A percentile compares a stretch with the other conserved stretches of the same genome.
These are phyloP conservation scores for Acer negundo DNA, from an alignment of 345 rosid genomes.

Conservation along the genomic window DNA sequence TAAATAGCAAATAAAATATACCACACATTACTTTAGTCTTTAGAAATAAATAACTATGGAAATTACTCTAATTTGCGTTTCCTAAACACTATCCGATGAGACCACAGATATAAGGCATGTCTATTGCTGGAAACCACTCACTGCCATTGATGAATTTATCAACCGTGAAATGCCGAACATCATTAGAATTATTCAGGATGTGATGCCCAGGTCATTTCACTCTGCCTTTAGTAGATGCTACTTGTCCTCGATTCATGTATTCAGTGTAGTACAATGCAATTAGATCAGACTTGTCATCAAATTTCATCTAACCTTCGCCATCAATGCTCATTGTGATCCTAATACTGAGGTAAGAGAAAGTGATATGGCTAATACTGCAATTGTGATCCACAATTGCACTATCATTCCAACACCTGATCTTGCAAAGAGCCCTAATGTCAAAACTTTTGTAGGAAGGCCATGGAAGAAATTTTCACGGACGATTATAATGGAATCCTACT, in stretches of 20 bases:
- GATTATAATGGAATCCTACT: no score
- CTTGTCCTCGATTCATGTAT: background rate
- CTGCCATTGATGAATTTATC: background rate
- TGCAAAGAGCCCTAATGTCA: no score
- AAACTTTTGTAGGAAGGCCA: no score
- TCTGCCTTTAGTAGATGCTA: no score
- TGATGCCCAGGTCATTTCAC: background rate
- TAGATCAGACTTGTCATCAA: background rate
- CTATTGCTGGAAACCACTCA: background rate
- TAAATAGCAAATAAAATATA: no score
- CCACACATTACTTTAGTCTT: no score
- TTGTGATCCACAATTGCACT: no score
- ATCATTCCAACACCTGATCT: no score
- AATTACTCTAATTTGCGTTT: no score
- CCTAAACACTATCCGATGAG: background rate
- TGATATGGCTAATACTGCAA: background rate
- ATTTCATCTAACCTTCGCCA: background rate
- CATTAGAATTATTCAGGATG: background rate
- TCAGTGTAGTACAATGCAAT: background rate
- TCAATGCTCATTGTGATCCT: background rate
- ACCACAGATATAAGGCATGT: background rate
- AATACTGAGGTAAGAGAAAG: background rate
- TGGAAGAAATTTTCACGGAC: no score
- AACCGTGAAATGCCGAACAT: background rate
- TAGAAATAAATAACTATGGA: no score